A percentile compares a stretch with the other conserved stretches of the same genome.
phyloP scores from a whole-genome alignment of 2,329 filamentous ascomycete genomes.

The Xylaria digitata region DNA sequence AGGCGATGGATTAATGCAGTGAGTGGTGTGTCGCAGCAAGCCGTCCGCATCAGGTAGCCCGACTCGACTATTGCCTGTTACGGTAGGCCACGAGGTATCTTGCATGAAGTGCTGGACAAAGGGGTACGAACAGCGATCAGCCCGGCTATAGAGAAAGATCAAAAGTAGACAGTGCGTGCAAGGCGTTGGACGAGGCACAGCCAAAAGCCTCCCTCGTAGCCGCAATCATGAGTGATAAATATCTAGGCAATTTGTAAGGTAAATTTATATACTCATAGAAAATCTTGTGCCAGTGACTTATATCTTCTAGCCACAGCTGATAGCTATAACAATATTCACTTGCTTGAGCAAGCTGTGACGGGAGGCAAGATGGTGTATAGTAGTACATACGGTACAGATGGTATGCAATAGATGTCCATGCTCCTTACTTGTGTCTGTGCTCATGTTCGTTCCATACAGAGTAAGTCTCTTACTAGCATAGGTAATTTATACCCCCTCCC shows the following conservation, averaged over 20 bases:
- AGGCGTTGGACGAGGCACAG: not conserved
- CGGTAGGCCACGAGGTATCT: conserved; percentile 36
- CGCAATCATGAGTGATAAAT: too few relatives aligned
- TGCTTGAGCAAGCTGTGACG: too few relatives aligned
- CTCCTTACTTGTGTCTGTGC: conserved; percentile 5
- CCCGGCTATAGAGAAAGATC: conserved; percentile 20
- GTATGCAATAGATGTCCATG: conserved; percentile 5
- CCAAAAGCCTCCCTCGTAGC: too few relatives aligned
- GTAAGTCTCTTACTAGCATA: not conserved
- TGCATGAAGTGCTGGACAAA: conserved; percentile 32
- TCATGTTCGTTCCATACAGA: not conserved
- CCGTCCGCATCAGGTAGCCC: conserved; percentile 31
- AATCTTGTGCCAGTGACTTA: too few relatives aligned
- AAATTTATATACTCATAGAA: too few relatives aligned
- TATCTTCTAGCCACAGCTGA: too few relatives aligned
- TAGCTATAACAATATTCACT: too few relatives aligned
- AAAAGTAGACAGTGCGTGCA: conserved; percentile 21
- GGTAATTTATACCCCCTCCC: not conserved
- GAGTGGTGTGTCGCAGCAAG: conserved; percentile 13
- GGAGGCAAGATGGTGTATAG: too few relatives aligned
- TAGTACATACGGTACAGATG: not conserved
- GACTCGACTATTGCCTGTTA: conserved; percentile 35
- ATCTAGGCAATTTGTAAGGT: too few relatives aligned
- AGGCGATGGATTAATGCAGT: conserved; percentile 7
- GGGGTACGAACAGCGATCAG: conserved; percentile 36